A percentile compares a stretch with the other conserved stretches of the same genome.
These are phyloP conservation scores for Asterophora parasitica DNA, from an alignment of 768 basidiomycete species.

Conservation along the genomic window DNA sequence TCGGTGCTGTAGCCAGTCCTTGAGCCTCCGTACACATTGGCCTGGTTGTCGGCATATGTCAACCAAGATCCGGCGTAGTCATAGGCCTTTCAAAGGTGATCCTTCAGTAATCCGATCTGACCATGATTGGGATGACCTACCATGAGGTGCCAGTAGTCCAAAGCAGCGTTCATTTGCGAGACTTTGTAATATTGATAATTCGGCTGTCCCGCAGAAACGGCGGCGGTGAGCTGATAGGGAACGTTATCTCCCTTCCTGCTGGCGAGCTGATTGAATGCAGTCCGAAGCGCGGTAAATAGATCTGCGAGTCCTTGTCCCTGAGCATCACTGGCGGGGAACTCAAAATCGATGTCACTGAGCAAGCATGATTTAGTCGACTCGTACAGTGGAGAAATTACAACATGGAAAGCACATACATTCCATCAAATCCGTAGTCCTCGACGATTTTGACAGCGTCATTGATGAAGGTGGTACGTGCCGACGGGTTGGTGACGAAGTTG, in stretches of 20 bases:
- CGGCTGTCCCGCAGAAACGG: slow-evolving; percentile 57
- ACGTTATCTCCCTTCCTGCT: slow-evolving; percentile 53
- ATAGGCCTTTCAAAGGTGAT: slow-evolving; percentile 43
- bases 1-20: slow-evolving; percentile 67
- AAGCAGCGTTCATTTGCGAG: slow-evolving; percentile 56
- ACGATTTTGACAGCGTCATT: slow-evolving; percentile 55
- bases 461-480: slow-evolving; percentile 54
- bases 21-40: slow-evolving; percentile 64
- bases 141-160: slow-evolving; percentile 84
- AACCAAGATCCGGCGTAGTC: slow-evolving; percentile 81
- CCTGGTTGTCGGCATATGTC: slow-evolving; percentile 47
- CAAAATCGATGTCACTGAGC: slow-evolving; percentile 70
- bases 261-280: slow-evolving; percentile 57
- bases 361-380: slow-evolving; percentile 2
- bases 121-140: slow-evolving; percentile 24
- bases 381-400: neutral
- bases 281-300: slow-evolving; percentile 57
- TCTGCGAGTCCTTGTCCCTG: slow-evolving; percentile 66
- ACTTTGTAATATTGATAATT: slow-evolving; percentile 58
- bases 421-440: slow-evolving; percentile 78
- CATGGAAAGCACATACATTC: slow-evolving; percentile 42
- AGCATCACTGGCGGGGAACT: slow-evolving; percentile 57
- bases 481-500: slow-evolving; percentile 50
- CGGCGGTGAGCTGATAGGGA: slow-evolving; percentile 58
- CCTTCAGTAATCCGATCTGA: neutral